These are phyloP conservation scores for Usnea hakonensis DNA, from an alignment of 495 filamentous ascomycete species.

Conservation along the genomic window DNA sequence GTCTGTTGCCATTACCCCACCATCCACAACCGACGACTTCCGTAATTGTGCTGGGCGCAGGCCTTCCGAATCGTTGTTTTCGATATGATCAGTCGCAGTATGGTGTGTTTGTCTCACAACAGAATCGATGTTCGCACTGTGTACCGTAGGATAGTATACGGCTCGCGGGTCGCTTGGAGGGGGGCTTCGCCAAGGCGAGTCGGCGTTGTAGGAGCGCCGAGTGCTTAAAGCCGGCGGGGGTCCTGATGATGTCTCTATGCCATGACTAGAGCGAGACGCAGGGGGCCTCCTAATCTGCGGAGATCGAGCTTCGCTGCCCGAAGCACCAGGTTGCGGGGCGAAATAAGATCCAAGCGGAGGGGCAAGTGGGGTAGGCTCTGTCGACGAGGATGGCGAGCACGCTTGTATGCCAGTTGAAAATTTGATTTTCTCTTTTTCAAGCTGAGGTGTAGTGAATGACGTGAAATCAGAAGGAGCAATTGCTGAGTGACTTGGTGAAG, in stretches of 20 bases:
- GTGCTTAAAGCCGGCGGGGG: constrained; percentile 41
- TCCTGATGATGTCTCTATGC: constrained; percentile 36
- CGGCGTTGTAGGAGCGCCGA: constrained; percentile 31
- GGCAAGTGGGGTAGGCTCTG: constrained; percentile 1
- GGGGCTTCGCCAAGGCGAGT: constrained; percentile 13
- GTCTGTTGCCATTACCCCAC: constrained; percentile 2
- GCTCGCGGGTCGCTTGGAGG: constrained; percentile 1
- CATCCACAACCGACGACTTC: constrained; percentile 4
- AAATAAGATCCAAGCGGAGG: constrained; percentile 28
- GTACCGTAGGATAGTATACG: not conserved
- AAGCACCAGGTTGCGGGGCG: constrained; percentile 25
- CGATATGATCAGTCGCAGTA: not conserved
- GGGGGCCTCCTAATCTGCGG: constrained; percentile 31
- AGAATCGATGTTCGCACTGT: constrained; percentile 15
- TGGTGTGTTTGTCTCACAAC: constrained; percentile 2
- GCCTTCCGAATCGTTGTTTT: not conserved
- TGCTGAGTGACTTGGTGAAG: constrained; percentile 14
- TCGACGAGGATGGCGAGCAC: constrained; percentile 13
- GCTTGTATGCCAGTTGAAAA: not conserved
- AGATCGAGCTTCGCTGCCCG: constrained; percentile 29
- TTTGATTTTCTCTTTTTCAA: not conserved
- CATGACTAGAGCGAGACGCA: constrained; percentile 37
- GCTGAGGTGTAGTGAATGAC: not conserved
- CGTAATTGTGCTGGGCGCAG: not conserved
- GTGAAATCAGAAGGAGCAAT: constrained; percentile 7